These are phyloP conservation scores for Claviceps paspali DNA, from an alignment of 2,329 filamentous ascomycete genomes.

Conservation along the genomic window DNA sequence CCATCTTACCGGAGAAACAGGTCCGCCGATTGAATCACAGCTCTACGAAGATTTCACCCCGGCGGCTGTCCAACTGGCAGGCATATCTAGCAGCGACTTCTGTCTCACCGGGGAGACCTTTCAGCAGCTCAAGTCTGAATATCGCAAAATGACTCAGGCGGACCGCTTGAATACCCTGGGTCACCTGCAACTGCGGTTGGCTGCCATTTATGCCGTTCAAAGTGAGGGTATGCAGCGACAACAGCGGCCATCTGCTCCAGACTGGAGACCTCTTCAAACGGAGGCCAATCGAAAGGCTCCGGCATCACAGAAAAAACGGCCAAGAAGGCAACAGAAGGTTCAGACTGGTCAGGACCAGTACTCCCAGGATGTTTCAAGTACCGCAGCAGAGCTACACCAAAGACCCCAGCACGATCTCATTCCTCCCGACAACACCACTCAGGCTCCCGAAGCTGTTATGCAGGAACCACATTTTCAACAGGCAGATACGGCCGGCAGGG, in stretches of 20 bases:
- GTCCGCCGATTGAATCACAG: not conserved
- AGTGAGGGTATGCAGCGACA: slow-evolving; percentile 28
- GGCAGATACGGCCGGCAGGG: slow-evolving; percentile 7
- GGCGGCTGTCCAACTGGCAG: slow-evolving; percentile 23
- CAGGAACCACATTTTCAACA: slow-evolving; percentile 15
- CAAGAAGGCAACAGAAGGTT: slow-evolving; percentile 9
- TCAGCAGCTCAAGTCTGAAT: slow-evolving; percentile 26
- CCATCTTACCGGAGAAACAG: not conserved
- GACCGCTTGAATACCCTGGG: slow-evolving; percentile 24
- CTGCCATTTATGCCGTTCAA: slow-evolving; percentile 28
- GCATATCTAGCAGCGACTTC: slow-evolving; percentile 22
- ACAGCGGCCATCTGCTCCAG: slow-evolving; percentile 21
- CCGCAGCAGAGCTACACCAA: slow-evolving; percentile 6
- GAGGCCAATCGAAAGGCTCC: slow-evolving; percentile 18
- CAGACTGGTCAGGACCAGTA: not conserved
- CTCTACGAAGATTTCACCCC: slow-evolving; percentile 23
- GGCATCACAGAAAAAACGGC: slow-evolving; percentile 13
- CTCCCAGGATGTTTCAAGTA: slow-evolving; percentile 1
- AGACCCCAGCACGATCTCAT: slow-evolving; percentile 2
- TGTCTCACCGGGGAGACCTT: slow-evolving; percentile 28
- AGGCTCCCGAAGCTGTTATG: slow-evolving; percentile 12
- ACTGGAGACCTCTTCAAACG: slow-evolving; percentile 22
- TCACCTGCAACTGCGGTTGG: slow-evolving; percentile 26
- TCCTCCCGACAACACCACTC: slow-evolving; percentile 5
- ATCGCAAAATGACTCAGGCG: slow-evolving; percentile 25